Percentiles rank a stretch among this genome's conserved stretches.
phyloP scores from a whole-genome alignment of 2,329 filamentous ascomycete genomes.

The Aureobasidium leucospermi region DNA sequence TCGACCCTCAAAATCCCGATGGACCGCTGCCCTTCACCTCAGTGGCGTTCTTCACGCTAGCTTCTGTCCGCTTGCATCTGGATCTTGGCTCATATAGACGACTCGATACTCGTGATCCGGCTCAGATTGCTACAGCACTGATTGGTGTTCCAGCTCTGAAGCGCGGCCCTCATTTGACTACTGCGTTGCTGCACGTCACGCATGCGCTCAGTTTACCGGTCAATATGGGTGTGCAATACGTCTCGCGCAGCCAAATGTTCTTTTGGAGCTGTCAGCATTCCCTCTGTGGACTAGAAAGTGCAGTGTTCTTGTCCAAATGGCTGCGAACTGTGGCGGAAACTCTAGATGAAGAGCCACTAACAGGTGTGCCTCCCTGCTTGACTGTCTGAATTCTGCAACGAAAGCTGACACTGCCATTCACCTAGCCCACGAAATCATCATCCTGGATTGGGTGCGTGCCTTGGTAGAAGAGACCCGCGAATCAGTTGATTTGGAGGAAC shows the following conservation, averaged over 20 bases:
- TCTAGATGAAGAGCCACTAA: conserved; percentile 24
- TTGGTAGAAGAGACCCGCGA: conserved; percentile 34
- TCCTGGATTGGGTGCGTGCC: conserved; percentile 31
- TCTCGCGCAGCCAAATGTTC: conserved; percentile 48
- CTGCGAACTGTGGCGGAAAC: conserved; percentile 32
- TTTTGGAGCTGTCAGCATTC: conserved; percentile 52
- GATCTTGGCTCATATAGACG: conserved; percentile 38
- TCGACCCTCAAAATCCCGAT: conserved; percentile 30
- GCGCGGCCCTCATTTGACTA: conserved; percentile 41
- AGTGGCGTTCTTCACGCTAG: conserved; percentile 38
- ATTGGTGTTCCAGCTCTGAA: conserved; percentile 19
- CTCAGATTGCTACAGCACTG: conserved; percentile 35
- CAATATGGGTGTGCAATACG: conserved; percentile 47
- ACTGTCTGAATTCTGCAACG: neutral
- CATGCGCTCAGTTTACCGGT: conserved; percentile 52
- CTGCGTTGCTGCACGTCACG: conserved; percentile 46
- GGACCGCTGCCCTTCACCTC: conserved; percentile 35
- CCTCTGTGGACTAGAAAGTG: conserved; percentile 48
- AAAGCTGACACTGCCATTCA: neutral
- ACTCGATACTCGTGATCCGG: conserved; percentile 38
- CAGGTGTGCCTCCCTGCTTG: neutral
- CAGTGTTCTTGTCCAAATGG: conserved; percentile 48
- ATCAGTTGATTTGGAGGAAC: conserved; percentile 17
- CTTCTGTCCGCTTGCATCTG: conserved; percentile 41
- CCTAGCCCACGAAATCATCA: conserved; percentile 24